A percentile compares a stretch with the other conserved stretches of the same genome.
Evolutionary conservation across 805 yeast genomes (phyloP).

Genomic region (Teunomyces stri): DNA sequence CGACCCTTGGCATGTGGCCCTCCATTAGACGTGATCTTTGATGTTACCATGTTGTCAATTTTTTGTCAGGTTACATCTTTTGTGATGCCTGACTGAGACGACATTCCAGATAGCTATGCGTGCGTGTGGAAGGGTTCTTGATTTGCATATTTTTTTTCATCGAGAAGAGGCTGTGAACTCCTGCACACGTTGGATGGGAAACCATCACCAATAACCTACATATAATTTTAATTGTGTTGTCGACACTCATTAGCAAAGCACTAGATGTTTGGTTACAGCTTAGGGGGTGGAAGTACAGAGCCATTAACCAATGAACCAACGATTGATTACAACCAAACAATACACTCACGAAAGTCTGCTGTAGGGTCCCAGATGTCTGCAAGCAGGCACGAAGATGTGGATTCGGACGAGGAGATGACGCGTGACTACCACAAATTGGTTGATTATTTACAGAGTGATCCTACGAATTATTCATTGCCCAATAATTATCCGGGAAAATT

Average conservation of each 20-base stretch:
- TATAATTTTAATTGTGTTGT: neutral
- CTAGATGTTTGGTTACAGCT: constrained; percentile 10
- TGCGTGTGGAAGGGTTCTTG: neutral
- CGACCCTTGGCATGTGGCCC: neutral
- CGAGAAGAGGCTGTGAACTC: neutral
- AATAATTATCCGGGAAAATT: constrained; percentile 20
- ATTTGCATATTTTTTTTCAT: neutral
- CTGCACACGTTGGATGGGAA: neutral
- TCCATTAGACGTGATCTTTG: neutral
- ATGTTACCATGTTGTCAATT: neutral
- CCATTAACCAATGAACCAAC: constrained; percentile 34
- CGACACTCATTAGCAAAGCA: neutral
- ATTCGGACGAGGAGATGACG: constrained; percentile 11
- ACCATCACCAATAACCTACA: neutral
- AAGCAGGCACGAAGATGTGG: constrained; percentile 6
- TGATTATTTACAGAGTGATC: neutral
- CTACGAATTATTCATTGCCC: constrained; percentile 14
- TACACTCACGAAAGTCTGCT: constrained; percentile 5
- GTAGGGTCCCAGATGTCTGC: neutral
- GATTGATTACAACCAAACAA: constrained; percentile 30
- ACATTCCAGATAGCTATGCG: neutral
- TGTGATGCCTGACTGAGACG: neutral
- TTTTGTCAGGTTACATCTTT: neutral
- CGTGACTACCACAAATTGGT: constrained; percentile 9
- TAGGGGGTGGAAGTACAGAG: constrained; percentile 13